Conservation (phyloP, 2,329 filamentous ascomycete genomes). For the Xylaria sp. region DNA sequence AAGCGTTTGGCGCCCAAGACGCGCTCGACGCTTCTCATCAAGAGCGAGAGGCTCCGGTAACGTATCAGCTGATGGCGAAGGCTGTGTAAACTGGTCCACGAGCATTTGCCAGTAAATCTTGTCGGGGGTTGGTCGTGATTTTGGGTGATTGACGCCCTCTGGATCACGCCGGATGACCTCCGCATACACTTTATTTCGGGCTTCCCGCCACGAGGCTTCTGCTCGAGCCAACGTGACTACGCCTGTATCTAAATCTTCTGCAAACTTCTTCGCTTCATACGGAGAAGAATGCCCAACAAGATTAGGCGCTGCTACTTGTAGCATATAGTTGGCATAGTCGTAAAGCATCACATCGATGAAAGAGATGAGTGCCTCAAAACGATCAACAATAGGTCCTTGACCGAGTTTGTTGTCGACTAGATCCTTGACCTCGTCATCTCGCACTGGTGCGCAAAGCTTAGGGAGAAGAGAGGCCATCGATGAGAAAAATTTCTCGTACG, state of each 20-base stretch:
- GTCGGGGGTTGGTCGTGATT: conserved; percentile 71
- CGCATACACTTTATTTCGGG: conserved; percentile 71
- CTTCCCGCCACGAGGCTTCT: conserved; percentile 72
- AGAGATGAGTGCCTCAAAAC: conserved; percentile 78
- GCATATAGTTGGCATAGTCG: conserved; percentile 84
- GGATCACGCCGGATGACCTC: conserved; percentile 77
- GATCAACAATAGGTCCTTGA: conserved; percentile 75
- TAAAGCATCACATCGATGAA: conserved; percentile 82
- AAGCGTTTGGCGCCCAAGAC: conserved; percentile 66
- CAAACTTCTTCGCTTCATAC: conserved; percentile 80
- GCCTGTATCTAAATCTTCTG: conserved; percentile 69
- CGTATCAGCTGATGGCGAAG: conserved; percentile 63
- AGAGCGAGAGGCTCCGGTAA: conserved; percentile 80
- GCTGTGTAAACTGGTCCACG: conserved; percentile 78
- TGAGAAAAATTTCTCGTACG: conserved; percentile 81
- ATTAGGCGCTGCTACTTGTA: conserved; percentile 76
- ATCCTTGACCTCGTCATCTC: conserved; percentile 79
- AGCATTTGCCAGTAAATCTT: conserved; percentile 82
- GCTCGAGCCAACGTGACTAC: conserved; percentile 68
- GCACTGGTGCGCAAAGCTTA: conserved; percentile 81
- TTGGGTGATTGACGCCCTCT: conserved; percentile 70
- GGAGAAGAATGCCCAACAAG: conserved; percentile 76
- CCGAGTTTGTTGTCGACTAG: conserved; percentile 71
- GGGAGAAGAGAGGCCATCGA: conserved; percentile 81
- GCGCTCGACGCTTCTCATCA: conserved; percentile 71